A percentile compares a stretch with the other conserved stretches of the same genome.
Evolutionary conservation across 306 rosid genomes (phyloP).

Genomic region (Fragaria vesca): DNA sequence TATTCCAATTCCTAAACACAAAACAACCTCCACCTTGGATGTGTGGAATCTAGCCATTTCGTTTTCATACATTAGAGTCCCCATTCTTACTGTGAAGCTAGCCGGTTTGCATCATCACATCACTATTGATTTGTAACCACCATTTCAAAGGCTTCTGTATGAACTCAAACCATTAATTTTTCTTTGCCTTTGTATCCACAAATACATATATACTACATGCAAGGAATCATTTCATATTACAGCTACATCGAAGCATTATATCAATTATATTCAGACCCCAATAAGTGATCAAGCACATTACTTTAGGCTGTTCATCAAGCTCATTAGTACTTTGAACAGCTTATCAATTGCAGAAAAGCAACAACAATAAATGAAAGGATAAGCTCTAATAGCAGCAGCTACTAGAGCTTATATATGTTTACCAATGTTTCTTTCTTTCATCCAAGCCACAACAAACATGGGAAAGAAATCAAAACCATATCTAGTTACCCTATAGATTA

Average conservation of each 20-base stretch:
- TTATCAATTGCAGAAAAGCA: not conserved
- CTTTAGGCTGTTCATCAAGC: not conserved
- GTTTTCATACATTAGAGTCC: not conserved
- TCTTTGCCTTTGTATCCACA: not conserved
- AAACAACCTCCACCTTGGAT: not conserved
- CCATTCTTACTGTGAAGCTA: not conserved
- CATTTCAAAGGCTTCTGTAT: not conserved
- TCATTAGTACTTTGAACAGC: not conserved
- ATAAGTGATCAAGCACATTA: not conserved
- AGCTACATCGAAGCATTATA: not conserved
- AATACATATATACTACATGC: not conserved
- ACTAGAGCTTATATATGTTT: not conserved
- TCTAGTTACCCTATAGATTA: not conserved
- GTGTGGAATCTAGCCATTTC: not conserved
- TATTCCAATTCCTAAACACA: not conserved
- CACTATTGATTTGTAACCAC: not conserved
- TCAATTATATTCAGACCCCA: not conserved
- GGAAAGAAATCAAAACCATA: conserved; percentile 9
- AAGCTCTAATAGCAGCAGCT: not conserved
- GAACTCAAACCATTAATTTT: not conserved
- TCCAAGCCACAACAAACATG: conserved; percentile 13
- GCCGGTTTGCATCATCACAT: not conserved
- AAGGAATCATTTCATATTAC: not conserved
- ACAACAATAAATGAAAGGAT: too few relatives aligned
- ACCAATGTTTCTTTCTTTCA: conserved; percentile 8